phyloP scores from a whole-genome alignment of 2,329 filamentous ascomycete species.

The Cladophialophora bantiana region DNA sequence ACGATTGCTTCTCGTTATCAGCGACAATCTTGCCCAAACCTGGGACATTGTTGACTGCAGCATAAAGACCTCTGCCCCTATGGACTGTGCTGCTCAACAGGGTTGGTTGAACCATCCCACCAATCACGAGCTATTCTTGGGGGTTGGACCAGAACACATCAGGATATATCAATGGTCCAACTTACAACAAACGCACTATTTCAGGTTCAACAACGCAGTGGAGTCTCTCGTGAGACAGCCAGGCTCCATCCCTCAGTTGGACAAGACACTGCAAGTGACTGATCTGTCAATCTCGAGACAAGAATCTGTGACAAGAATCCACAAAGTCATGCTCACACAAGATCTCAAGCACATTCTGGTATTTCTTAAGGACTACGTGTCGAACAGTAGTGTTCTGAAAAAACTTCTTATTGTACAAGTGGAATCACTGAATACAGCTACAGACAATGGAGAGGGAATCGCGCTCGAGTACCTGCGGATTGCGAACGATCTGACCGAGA shows the following conservation, averaged over 20 bases:
- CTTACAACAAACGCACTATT: slow-evolving; percentile 10
- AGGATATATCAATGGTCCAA: slow-evolving; percentile 16
- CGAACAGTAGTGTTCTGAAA: not conserved
- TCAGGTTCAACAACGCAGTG: slow-evolving; percentile 7
- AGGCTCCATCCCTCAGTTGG: not conserved
- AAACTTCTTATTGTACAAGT: slow-evolving; percentile 11
- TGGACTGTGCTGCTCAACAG: slow-evolving; percentile 4
- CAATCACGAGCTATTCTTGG: slow-evolving; percentile 19
- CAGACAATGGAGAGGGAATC: not conserved
- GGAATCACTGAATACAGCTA: slow-evolving; percentile 11
- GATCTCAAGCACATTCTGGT: slow-evolving; percentile 15
- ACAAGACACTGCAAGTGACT: too few species aligned
- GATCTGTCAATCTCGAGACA: not conserved
- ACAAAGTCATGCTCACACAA: slow-evolving; percentile 17
- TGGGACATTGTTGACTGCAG: slow-evolving; percentile 20
- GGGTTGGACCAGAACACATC: slow-evolving; percentile 23
- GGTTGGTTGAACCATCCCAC: slow-evolving; percentile 20
- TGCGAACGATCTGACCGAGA: not conserved
- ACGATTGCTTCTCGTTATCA: slow-evolving; percentile 21
- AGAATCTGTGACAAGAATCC: not conserved
- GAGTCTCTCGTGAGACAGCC: slow-evolving; percentile 11
- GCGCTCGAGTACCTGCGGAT: not conserved
- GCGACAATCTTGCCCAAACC: slow-evolving; percentile 15
- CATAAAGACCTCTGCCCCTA: not conserved
- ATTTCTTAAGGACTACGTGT: slow-evolving; percentile 5